A percentile compares a stretch with the other conserved stretches of the same genome.
phyloP scores from a whole-genome alignment of 1,139 yeast species.

The Kazachstania sp. region DNA sequence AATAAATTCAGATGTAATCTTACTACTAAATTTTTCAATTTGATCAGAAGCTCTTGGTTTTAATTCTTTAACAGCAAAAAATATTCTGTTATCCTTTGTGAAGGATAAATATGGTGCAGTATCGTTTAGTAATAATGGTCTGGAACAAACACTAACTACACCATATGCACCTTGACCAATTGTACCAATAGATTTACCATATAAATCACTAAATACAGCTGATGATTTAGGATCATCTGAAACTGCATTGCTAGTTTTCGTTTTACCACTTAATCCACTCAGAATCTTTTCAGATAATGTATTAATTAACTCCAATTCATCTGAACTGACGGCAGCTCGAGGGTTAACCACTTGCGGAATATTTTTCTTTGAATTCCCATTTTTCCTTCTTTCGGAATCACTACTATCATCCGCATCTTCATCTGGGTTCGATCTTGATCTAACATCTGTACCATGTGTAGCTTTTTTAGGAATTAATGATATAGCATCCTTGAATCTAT shows the following conservation, averaged over 20 bases:
- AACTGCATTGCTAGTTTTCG: constrained; percentile 17
- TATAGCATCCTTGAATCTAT: constrained; percentile 20
- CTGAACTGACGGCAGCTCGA: constrained; percentile 49
- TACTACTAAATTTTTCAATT: constrained; percentile 50
- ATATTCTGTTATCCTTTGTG: constrained; percentile 25
- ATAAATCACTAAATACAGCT: constrained; percentile 35
- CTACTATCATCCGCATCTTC: constrained; percentile 7
- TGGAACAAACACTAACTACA: constrained; percentile 48
- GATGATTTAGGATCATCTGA: constrained; percentile 3
- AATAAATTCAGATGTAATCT: constrained; percentile 70
- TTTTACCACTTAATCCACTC: constrained; percentile 12
- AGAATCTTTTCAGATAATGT: constrained; percentile 39
- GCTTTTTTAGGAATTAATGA: constrained; percentile 20
- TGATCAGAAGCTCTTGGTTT: constrained; percentile 43
- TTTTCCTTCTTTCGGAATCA: constrained; percentile 27
- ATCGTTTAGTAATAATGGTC: constrained; percentile 32
- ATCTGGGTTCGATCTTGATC: constrained; percentile 2
- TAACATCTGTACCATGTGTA: neutral
- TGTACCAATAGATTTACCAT: constrained; percentile 54
- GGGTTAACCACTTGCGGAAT: constrained; percentile 31
- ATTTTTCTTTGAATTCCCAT: constrained; percentile 5
- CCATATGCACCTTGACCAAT: constrained; percentile 70
- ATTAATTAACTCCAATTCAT: constrained; percentile 46
- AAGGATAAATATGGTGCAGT: constrained; percentile 21
- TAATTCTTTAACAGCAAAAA: constrained; percentile 69